Base-by-base conservation (phyloP, 2,329 filamentous ascomycete genomes). In the Chaetomium sp. region DNA sequence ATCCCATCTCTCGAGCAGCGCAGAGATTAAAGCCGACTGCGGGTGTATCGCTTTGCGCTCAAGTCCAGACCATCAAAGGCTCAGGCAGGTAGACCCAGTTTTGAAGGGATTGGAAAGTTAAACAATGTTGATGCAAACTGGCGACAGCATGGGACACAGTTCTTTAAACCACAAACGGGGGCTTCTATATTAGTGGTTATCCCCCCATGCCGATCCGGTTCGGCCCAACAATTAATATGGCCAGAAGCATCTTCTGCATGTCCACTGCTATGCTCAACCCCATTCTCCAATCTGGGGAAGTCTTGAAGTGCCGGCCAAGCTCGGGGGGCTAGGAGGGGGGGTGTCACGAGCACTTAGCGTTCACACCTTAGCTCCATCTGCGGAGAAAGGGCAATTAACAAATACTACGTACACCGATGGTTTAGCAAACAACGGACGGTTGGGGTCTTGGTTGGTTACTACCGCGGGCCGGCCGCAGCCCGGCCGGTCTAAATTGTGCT, bases 261-360 rank as follows among this genome's bases (percentile, higher is more conserved):
- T 48, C 49, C 34, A 36, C 40, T 49, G n/a, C 8, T 44, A 52
- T n/a, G 7, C 34, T 41, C 11, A 35, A 42, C 42, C 45, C 52
- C 43, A 52, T 53, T 50, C 46, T 49, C 48, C 52, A 58, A 58
- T 55, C 56, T 54, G 44, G 52, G 44, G 40, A 55, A 49, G 47
- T 35, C 33, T 10, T 41, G 42, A 60, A 56, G 55, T 60, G 59
- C 59, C 59, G 59, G 55, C 37, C 37, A 51, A 44, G 32, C 48
- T 56, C 52, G 53, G 37, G 32, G 8, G 19, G 2, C 19, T 27
- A 27, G 4, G 12, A 40, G 37, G 8, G 12, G 12, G 37, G 9
- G 12, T 36, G 40, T 45, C 55, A 53, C 43, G 46, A 46, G 48
- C 44, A 44, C 46, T 55, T 55, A 47, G 58, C 58, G 33, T 19